Percentiles rank a stretch among this genome's conserved stretches.
Evolutionary conservation across 306 rosid species (phyloP).

Genomic region (Dalbergia cochinchinensis): DNA sequence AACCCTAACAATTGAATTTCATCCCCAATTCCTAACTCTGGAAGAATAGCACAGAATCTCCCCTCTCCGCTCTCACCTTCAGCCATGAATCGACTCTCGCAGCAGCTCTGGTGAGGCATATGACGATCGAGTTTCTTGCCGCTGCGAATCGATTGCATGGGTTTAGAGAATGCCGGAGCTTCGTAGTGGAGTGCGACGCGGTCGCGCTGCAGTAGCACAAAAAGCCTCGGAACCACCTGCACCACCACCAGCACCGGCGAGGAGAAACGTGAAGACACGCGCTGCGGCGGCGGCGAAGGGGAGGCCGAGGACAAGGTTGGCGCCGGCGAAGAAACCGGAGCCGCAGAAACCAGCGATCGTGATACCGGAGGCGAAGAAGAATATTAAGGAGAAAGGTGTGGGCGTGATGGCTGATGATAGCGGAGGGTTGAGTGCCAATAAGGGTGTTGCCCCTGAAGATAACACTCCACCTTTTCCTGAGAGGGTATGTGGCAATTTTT

Average conservation of each 20-base stretch:
- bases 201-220: constrained; percentile 70
- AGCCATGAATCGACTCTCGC: constrained; percentile 44
- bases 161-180: constrained; percentile 96
- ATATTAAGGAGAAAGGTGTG: constrained; percentile 49
- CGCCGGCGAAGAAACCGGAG: constrained; percentile 54
- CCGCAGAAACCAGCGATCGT: constrained; percentile 55
- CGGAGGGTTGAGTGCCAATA: constrained; percentile 88
- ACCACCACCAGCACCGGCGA: constrained; percentile 36
- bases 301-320: constrained; percentile 76
- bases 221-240: constrained; percentile 53
- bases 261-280: constrained; percentile 64
- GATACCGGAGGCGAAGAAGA: constrained; percentile 52
- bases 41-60: background rate
- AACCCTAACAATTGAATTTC: constrained; percentile 30
- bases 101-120: constrained; percentile 59
- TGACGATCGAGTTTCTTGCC: constrained; percentile 63
- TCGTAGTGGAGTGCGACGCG: constrained; percentile 87
- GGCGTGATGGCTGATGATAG: constrained; percentile 84
- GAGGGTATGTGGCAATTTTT: constrained; percentile 50
- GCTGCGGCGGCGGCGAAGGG: constrained; percentile 63
- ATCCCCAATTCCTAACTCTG: background rate
- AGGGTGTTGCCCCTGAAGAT: constrained; percentile 80
- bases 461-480: constrained; percentile 86
- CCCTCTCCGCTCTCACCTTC: background rate
- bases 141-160: constrained; percentile 75